These are phyloP conservation scores for Talaromyces adpressus DNA, from an alignment of 495 filamentous ascomycete genomes.

Conservation along the genomic window DNA sequence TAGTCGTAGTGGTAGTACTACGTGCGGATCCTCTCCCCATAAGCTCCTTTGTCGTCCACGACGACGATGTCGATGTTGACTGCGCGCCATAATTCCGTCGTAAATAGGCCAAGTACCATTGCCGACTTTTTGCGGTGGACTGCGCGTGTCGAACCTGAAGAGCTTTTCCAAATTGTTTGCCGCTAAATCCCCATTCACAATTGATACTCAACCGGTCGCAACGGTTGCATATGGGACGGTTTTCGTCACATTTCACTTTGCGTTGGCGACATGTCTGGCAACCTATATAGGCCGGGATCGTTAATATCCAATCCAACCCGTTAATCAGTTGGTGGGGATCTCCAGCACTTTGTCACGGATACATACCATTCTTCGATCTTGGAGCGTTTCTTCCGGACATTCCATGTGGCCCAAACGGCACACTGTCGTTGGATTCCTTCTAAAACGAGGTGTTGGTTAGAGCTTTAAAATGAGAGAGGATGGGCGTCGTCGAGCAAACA, in stretches of 20 bases:
- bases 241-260: constrained; percentile 51
- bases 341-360: not conserved
- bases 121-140: constrained; percentile 14
- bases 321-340: not conserved
- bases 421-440: not conserved
- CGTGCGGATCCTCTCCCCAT: not conserved
- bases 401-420: constrained; percentile 3
- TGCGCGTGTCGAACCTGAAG: constrained; percentile 26
- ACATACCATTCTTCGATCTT: constrained; percentile 38
- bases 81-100: not conserved
- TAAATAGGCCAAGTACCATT: not conserved
- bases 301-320: not conserved
- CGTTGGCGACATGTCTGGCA: constrained; percentile 49
- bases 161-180: constrained; percentile 16
- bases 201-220: constrained; percentile 21
- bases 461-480: not conserved
- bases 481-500: not conserved
- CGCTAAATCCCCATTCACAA: constrained; percentile 33
- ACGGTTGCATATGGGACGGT: constrained; percentile 40
- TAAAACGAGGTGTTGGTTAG: not conserved
- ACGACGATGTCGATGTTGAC: constrained; percentile 1
- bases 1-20: constrained; percentile 8
- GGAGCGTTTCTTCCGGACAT: constrained; percentile 40
- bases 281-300: constrained; percentile 15
- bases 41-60: constrained; percentile 14